phyloP scores from a whole-genome alignment of 768 basidiomycete genomes.

The Suillus luteus region DNA sequence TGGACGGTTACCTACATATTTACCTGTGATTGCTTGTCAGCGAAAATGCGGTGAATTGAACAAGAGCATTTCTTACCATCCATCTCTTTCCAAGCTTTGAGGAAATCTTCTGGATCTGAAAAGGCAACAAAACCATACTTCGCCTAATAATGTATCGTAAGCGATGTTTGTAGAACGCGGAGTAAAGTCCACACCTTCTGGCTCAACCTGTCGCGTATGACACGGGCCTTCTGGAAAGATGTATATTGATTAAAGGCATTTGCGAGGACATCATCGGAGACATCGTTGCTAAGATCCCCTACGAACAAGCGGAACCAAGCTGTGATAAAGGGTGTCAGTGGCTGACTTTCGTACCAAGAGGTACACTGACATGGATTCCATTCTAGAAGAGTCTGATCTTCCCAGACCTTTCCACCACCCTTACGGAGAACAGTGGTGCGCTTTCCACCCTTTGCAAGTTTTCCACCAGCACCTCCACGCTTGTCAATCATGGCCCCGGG shows the following conservation, averaged over 20 bases:
- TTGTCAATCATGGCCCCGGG: slow-evolving; percentile 91
- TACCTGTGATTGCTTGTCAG: slow-evolving; percentile 48
- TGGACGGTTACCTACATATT: slow-evolving; percentile 98
- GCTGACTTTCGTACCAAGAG: background rate
- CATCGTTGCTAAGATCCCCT: slow-evolving; percentile 97
- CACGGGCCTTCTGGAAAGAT: slow-evolving; percentile 93
- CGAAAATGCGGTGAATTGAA: background rate
- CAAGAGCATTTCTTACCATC: slow-evolving; percentile 63
- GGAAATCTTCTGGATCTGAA: slow-evolving; percentile 96
- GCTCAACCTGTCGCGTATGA: slow-evolving; percentile 91
- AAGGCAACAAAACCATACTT: slow-evolving; percentile 98
- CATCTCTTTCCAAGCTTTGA: slow-evolving; percentile 99
- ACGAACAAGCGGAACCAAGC: slow-evolving; percentile 98
- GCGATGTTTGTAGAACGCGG: slow-evolving; percentile 1
- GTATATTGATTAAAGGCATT: slow-evolving; percentile 93
- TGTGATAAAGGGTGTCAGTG: slow-evolving; percentile 32
- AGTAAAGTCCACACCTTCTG: slow-evolving; percentile 68
- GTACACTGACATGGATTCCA: slow-evolving; percentile 88
- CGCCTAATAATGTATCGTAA: slow-evolving; percentile 52
- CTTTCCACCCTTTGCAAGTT: slow-evolving; percentile 88
- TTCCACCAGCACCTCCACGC: slow-evolving; percentile 81
- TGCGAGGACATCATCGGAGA: slow-evolving; percentile 91
- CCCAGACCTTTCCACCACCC: slow-evolving; percentile 97
- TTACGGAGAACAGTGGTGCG: slow-evolving; percentile 92
- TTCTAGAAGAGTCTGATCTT: slow-evolving; percentile 94